Conservation (phyloP, 805 yeast species). For the Diddensiella caesifluorescens region DNA sequence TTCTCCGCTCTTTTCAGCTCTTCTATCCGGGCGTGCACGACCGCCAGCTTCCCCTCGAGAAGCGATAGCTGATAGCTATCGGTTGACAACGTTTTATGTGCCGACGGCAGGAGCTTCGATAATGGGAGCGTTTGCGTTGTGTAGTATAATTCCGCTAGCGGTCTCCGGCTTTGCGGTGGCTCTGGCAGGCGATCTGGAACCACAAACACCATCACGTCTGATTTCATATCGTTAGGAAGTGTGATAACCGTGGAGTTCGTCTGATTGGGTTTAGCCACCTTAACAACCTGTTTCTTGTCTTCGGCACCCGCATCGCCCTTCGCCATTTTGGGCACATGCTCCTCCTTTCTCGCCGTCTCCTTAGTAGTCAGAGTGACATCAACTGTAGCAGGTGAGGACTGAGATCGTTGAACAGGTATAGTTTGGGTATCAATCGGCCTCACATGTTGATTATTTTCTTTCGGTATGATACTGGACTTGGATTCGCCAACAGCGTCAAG, state of each 20-base stretch:
- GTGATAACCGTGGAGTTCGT: constrained; percentile 10
- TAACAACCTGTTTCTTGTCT: no score
- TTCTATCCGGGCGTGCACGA: constrained; percentile 83
- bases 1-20: constrained; percentile 80
- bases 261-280: neutral
- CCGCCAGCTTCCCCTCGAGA: constrained; percentile 87
- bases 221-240: constrained; percentile 11
- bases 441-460: no score
- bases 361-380: no score
- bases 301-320: no score
- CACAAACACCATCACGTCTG: constrained; percentile 27
- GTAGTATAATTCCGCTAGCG: constrained; percentile 81
- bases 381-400: no score
- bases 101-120: constrained; percentile 70
- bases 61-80: constrained; percentile 80
- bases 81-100: constrained; percentile 82
- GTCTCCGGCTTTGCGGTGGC: constrained; percentile 28
- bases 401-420: no score
- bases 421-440: no score
- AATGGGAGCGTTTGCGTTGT: constrained; percentile 84
- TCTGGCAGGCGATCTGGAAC: constrained; percentile 34
- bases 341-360: no score
- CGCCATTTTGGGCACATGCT: no score
- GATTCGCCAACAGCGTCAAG: no score
- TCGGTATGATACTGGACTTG: no score